Evolutionary conservation across 2,329 filamentous ascomycete genomes (phyloP).

Genomic region (Bipolaris oryzae): DNA sequence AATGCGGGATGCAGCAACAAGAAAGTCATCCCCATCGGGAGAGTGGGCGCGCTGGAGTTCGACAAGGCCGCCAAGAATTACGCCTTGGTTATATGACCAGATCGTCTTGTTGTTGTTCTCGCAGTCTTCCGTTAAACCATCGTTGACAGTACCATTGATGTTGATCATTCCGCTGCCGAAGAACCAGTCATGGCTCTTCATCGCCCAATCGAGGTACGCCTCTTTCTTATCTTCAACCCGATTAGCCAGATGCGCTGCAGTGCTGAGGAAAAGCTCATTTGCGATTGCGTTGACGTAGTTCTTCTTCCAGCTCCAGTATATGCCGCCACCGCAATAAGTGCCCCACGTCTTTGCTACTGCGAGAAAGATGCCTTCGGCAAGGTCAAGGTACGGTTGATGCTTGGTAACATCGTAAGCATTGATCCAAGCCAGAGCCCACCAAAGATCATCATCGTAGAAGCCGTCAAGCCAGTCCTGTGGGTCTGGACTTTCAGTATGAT

Average conservation of each 20-base stretch:
- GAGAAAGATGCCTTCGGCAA: slow-evolving; percentile 58
- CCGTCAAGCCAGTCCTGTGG: slow-evolving; percentile 49
- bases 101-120: slow-evolving; percentile 56
- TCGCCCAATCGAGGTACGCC: slow-evolving; percentile 55
- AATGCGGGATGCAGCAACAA: slow-evolving; percentile 46
- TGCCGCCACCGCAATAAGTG: slow-evolving; percentile 53
- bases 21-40: slow-evolving; percentile 37
- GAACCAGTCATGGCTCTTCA: slow-evolving; percentile 60
- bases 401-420: slow-evolving; percentile 60
- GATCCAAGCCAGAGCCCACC: slow-evolving; percentile 61
- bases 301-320: slow-evolving; percentile 57
- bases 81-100: slow-evolving; percentile 67
- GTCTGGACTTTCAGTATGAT: slow-evolving; percentile 15
- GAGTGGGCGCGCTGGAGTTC: slow-evolving; percentile 56
- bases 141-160: slow-evolving; percentile 57
- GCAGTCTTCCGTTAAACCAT: slow-evolving; percentile 59
- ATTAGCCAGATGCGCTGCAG: slow-evolving; percentile 62
- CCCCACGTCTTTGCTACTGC: slow-evolving; percentile 50
- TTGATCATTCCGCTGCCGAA: slow-evolving; percentile 56
- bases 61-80: slow-evolving; percentile 63
- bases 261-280: slow-evolving; percentile 62
- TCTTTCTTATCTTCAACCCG: slow-evolving; percentile 45
- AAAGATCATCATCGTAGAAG: slow-evolving; percentile 60
- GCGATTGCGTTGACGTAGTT: slow-evolving; percentile 61
- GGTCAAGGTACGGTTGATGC: slow-evolving; percentile 52